Percentiles rank a stretch among this genome's conserved stretches.
These are phyloP conservation scores for Scheffersomyces lignosus DNA, from an alignment of 805 yeast genomes.

Conservation along the genomic window DNA sequence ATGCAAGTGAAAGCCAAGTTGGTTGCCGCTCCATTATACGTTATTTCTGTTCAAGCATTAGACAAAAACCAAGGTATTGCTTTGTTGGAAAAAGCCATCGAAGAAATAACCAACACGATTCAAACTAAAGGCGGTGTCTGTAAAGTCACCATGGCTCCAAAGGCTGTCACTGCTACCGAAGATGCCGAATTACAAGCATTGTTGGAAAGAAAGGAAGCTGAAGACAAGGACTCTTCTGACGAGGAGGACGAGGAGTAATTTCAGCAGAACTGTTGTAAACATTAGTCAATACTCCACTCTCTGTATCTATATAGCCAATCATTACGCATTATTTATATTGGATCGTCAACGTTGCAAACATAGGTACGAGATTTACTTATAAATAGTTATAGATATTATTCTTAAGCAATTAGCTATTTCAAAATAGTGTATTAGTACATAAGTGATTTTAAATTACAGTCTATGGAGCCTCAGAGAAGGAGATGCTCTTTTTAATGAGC, in stretches of 20 bases:
- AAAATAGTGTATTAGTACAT: too few relatives aligned
- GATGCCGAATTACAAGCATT: constrained; percentile 97
- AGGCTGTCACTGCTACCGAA: constrained; percentile 97
- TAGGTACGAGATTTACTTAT: not conserved
- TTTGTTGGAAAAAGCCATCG: constrained; percentile 75
- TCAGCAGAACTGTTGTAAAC: constrained; percentile 13
- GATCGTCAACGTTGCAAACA: too few relatives aligned
- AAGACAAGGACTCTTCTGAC: constrained; percentile 79
- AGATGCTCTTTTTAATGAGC: constrained; percentile 28
- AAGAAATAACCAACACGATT: constrained; percentile 68
- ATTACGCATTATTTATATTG: too few relatives aligned
- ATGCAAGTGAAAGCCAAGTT: constrained; percentile 90
- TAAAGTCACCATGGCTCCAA: constrained; percentile 95
- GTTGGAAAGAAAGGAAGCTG: constrained; percentile 89
- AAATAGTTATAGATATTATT: not conserved
- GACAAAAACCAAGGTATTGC: constrained; percentile 90
- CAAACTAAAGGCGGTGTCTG: constrained; percentile 78
- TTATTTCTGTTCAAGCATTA: constrained; percentile 86
- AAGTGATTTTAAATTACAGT: too few relatives aligned
- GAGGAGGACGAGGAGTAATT: constrained; percentile 52
- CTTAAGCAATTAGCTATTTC: not conserved
- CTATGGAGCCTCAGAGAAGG: too few relatives aligned
- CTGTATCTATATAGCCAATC: too few relatives aligned
- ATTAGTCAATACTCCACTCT: constrained; percentile 10
- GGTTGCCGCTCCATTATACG: constrained; percentile 97